Evolutionary conservation across 805 yeast genomes (phyloP).

Genomic region (Komagataella phaffii): DNA sequence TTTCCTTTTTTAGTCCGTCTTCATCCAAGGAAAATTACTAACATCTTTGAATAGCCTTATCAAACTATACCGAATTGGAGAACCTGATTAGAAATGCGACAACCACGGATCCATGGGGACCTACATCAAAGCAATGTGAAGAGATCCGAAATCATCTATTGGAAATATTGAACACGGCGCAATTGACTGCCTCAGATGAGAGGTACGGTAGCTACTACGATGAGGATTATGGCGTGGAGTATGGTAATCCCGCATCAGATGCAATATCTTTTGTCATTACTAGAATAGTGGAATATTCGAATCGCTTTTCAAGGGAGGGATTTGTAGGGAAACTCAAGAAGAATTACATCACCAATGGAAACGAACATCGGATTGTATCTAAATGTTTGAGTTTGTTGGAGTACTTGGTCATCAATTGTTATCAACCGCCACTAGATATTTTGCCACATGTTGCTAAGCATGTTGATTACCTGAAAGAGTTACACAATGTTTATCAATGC

Average conservation of each 20-base stretch:
- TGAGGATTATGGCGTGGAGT: neutral
- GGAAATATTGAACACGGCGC: neutral
- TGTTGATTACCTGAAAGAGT: conserved; percentile 5
- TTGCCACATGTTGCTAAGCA: conserved; percentile 7
- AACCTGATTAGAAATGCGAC: conserved; percentile 27
- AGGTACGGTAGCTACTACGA: neutral
- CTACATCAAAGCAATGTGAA: conserved; percentile 27
- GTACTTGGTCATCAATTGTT: conserved; percentile 14
- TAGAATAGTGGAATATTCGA: conserved; percentile 2
- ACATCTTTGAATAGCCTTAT: conserved; percentile 10
- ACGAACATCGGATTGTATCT: conserved; percentile 13
- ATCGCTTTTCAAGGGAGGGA: conserved; percentile 2
- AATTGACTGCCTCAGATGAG: neutral
- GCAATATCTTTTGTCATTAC: conserved; percentile 1
- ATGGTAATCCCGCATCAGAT: neutral
- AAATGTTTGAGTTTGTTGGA: conserved; percentile 15
- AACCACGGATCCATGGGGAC: conserved; percentile 41
- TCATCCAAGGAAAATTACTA: neutral
- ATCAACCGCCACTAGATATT: conserved; percentile 10
- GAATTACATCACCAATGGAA: conserved; percentile 13
- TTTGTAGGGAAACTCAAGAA: conserved; percentile 9
- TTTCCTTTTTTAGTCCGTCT: neutral
- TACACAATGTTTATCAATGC: conserved; percentile 7
- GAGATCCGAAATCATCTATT: conserved; percentile 6
- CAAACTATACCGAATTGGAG: conserved; percentile 16